phyloP scores from a whole-genome alignment of 805 yeast genomes.

The Wickerhamomyces strasburgensis region DNA sequence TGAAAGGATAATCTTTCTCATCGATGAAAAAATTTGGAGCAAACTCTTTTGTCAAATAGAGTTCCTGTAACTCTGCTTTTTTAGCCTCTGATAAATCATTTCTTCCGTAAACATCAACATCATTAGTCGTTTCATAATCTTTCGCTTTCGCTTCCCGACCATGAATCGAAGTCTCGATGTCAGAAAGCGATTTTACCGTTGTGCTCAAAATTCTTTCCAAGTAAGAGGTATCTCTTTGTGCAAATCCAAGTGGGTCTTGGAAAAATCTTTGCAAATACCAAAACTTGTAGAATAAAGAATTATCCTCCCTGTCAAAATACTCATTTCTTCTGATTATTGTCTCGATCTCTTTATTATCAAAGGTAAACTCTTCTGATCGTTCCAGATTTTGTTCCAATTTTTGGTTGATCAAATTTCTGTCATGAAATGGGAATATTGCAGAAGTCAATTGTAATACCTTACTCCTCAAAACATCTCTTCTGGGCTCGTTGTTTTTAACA shows the following conservation, averaged over 20 bases:
- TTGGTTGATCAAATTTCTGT: slow-evolving; percentile 12
- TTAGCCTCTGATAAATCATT: slow-evolving; percentile 7
- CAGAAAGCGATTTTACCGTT: not conserved
- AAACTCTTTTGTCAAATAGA: slow-evolving; percentile 13
- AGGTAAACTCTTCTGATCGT: slow-evolving; percentile 7
- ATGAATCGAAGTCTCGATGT: not conserved
- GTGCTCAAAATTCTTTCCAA: not conserved
- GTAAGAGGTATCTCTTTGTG: no score
- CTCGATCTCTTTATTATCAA: not conserved
- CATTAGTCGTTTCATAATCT: not conserved
- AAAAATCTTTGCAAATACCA: slow-evolving; percentile 19
- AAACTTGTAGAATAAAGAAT: slow-evolving; percentile 5
- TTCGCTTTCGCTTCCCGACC: no score
- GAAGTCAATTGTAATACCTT: slow-evolving; percentile 15
- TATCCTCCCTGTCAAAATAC: not conserved
- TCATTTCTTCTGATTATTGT: not conserved
- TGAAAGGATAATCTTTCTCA: not conserved
- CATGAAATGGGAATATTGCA: slow-evolving; percentile 12
- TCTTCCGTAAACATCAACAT: slow-evolving; percentile 1
- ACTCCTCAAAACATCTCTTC: slow-evolving; percentile 15
- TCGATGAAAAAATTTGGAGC: slow-evolving; percentile 15
- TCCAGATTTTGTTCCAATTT: slow-evolving; percentile 13
- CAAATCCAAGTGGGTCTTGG: slow-evolving; percentile 13
- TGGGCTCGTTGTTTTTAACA: slow-evolving; percentile 13
- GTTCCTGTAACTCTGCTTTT: slow-evolving; percentile 8